A percentile compares a stretch with the other conserved stretches of the same genome.
phyloP scores from a whole-genome alignment of 164 flowering plant genomes.

The Piper longum region DNA sequence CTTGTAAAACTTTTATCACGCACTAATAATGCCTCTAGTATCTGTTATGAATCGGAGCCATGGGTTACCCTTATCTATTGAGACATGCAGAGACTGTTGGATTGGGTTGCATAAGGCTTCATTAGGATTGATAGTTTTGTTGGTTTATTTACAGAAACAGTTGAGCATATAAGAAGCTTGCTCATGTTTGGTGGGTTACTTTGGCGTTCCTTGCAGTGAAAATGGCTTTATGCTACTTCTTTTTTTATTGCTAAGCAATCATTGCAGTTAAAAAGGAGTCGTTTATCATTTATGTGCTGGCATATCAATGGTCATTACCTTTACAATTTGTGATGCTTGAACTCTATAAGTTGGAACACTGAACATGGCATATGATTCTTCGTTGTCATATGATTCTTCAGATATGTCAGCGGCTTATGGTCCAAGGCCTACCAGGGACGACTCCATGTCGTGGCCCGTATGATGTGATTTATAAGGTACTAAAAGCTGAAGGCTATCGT shows the following conservation, averaged over 20 bases:
- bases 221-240: not conserved
- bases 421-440: conserved; percentile 73
- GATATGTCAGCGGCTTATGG: conserved; percentile 77
- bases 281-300: not conserved
- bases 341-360: not conserved
- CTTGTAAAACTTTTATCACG: no score
- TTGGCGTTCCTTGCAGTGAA: not conserved
- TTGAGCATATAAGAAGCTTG: not conserved
- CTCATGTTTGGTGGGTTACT: not conserved
- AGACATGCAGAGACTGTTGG: no score
- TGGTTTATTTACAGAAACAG: not conserved
- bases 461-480: conserved; percentile 46
- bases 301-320: not conserved
- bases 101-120: no score
- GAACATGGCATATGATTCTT: not conserved
- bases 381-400: conserved; percentile 8
- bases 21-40: no score
- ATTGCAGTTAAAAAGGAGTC: not conserved
- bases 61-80: no score
- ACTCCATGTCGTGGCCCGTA: conserved; percentile 40
- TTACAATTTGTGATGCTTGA: not conserved
- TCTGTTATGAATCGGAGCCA: no score
- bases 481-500: conserved; percentile 55
- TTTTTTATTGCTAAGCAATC: no score
- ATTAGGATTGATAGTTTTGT: not conserved